A percentile compares a stretch with the other conserved stretches of the same genome.
These are phyloP conservation scores for Talaromyces sp. DNA, from an alignment of 2,329 filamentous ascomycete genomes.

Conservation along the genomic window DNA sequence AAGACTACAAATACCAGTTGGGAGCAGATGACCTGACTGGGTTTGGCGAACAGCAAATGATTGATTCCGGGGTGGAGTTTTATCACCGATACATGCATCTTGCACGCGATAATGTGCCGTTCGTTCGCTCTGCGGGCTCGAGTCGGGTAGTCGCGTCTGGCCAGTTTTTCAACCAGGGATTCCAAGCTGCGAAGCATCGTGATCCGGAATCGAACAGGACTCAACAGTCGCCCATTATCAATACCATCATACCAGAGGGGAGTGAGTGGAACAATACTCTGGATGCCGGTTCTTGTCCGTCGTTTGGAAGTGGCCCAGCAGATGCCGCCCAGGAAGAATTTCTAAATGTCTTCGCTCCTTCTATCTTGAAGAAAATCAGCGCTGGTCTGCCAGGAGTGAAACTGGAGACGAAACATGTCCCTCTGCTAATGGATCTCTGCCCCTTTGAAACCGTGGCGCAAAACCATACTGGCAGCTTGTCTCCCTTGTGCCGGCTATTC, in stretches of 20 bases:
- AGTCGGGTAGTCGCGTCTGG: constrained; percentile 71
- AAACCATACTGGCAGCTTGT: constrained; percentile 49
- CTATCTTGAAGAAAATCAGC: constrained; percentile 68
- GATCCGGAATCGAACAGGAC: constrained; percentile 37
- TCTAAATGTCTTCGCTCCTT: constrained; percentile 59
- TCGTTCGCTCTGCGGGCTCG: constrained; percentile 67
- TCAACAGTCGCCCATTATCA: constrained; percentile 51
- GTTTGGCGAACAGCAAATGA: constrained; percentile 66
- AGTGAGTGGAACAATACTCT: constrained; percentile 73
- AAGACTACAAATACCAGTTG: constrained; percentile 66
- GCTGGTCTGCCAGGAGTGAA: constrained; percentile 63
- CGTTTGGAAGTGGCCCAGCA: constrained; percentile 58
- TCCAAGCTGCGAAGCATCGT: constrained; percentile 53
- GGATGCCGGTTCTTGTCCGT: constrained; percentile 65
- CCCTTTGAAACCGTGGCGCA: constrained; percentile 73
- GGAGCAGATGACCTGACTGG: constrained; percentile 64
- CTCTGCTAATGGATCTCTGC: constrained; percentile 83
- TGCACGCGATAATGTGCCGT: constrained; percentile 56
- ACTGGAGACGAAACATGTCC: constrained; percentile 57
- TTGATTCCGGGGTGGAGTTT: constrained; percentile 72
- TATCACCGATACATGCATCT: constrained; percentile 68
- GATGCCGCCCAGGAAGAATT: constrained; percentile 54
- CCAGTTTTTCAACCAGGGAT: constrained; percentile 69
- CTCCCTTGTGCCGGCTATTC: constrained; percentile 74
- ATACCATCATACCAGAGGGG: constrained; percentile 66